Base-by-base conservation (phyloP, 1,139 yeast species). In the Yamadazyma trypodendri region DNA sequence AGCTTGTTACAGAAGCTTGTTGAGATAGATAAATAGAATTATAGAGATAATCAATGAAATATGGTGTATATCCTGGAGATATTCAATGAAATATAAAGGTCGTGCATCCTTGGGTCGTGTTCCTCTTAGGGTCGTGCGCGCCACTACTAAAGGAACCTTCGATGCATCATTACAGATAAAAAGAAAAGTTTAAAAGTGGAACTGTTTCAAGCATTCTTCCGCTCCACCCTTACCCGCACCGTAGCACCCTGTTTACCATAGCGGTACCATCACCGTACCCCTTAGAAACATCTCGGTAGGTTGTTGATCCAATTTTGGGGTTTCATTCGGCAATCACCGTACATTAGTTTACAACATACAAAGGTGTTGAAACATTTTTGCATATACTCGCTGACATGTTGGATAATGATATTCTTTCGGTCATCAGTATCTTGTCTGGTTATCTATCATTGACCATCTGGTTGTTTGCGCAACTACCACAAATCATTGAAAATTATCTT, bases 401-500 rank as follows among this genome's bases (percentile, higher is more conserved):
- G 11, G 31, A 28, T 5, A 18, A 28, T 18, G 35, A 32, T 12
- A n/a, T 32, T 18, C 31, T 32, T 18, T 27, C 35, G 8, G n/a
- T 14, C 5, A 20, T 42, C 13, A 43, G 48, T 33, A 27, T 25
- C 3, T 28, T 39, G 8, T 38, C 45, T 3, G 67, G 68, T 1
- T 49, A 58, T 15, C 41, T 60, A 5, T 62, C 68, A 14, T 46
- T 63, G 22, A 50, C 57, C 11, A 51, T 83, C 27, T 88, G 96
- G 84, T 65, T 88, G 28, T 79, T 88, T 49, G 95, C 96, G 1
- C 90, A 86, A 56, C 61, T 87, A 13, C 96, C 96, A 0, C 97
- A 89, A 56, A 79, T 87, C 28, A 63, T 82, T 37, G 81, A 81
- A 53, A 89, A 89, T 51, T 84, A 85, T 59, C 63, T 69, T 17